These are phyloP conservation scores for Globisporangium sylvaticum DNA, from an alignment of 352 stramenopile genomes.

Conservation along the genomic window DNA sequence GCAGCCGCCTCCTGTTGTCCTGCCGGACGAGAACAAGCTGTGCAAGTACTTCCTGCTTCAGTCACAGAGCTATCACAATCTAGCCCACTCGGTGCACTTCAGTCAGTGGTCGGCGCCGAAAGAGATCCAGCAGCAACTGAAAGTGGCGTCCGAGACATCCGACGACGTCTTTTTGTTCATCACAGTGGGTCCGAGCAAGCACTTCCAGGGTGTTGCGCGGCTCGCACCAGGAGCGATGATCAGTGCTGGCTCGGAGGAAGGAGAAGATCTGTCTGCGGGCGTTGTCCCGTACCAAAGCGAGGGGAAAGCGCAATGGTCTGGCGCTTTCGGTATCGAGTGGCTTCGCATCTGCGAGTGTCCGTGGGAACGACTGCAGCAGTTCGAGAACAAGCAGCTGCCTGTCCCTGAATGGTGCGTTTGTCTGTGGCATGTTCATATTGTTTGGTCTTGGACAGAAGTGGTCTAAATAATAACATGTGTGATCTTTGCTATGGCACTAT, in stretches of 20 bases:
- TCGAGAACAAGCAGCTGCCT: slow-evolving; percentile 62
- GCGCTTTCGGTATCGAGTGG: slow-evolving; percentile 75
- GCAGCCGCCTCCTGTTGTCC: slow-evolving; percentile 20
- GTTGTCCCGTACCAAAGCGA: slow-evolving; percentile 64
- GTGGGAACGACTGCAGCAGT: slow-evolving; percentile 71
- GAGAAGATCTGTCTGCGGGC: slow-evolving; percentile 43
- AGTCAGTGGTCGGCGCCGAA: slow-evolving; percentile 56
- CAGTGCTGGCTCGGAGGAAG: slow-evolving; percentile 29
- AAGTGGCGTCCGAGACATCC: slow-evolving; percentile 60
- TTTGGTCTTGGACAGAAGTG: slow-evolving; percentile 5
- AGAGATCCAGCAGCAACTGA: slow-evolving; percentile 56
- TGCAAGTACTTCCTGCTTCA: slow-evolving; percentile 84
- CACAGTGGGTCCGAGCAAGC: slow-evolving; percentile 62
- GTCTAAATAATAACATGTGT: slow-evolving; percentile 4
- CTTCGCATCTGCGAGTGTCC: slow-evolving; percentile 85
- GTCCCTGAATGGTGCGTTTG: slow-evolving; percentile 52
- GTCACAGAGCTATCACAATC: slow-evolving; percentile 77
- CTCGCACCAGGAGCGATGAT: slow-evolving; percentile 34
- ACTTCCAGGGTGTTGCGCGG: slow-evolving; percentile 75
- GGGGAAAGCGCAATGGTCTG: slow-evolving; percentile 44
- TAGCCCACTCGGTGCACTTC: slow-evolving; percentile 79
- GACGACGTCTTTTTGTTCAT: slow-evolving; percentile 85
- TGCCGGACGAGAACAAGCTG: slow-evolving; percentile 73
- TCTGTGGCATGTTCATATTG: background rate
- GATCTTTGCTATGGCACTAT: slow-evolving; percentile 16